These are phyloP conservation scores for Stropharia rugosoannulata DNA, from an alignment of 768 basidiomycete genomes.

Conservation along the genomic window DNA sequence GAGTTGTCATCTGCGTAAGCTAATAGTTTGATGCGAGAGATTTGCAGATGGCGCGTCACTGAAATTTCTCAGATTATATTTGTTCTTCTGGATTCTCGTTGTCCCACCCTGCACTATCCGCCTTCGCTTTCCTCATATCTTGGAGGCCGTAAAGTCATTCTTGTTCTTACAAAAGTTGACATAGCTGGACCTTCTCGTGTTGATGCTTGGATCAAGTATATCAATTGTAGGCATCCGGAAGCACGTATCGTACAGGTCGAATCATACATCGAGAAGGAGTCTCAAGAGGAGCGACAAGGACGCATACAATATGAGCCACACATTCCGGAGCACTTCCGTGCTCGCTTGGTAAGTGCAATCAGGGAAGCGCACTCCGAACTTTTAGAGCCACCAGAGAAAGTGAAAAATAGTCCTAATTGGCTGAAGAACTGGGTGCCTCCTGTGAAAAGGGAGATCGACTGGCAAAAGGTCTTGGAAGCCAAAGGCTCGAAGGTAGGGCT, in stretches of 20 bases:
- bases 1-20: constrained; percentile 26
- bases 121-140: constrained; percentile 74
- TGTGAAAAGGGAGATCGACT: constrained; percentile 69
- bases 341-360: constrained; percentile 64
- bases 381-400: constrained; percentile 61
- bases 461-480: constrained; percentile 59
- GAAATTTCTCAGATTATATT: constrained; percentile 90
- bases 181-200: constrained; percentile 69
- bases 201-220: constrained; percentile 63
- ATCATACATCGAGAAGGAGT: constrained; percentile 60
- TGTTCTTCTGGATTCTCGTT: constrained; percentile 86
- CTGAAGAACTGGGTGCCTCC: constrained; percentile 62
- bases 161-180: constrained; percentile 88
- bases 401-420: constrained; percentile 46
- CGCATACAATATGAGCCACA: constrained; percentile 56
- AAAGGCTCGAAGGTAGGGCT: constrained; percentile 44
- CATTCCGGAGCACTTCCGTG: constrained; percentile 65
- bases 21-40: constrained; percentile 10
- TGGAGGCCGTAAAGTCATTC: constrained; percentile 50
- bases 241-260: constrained; percentile 72
- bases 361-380: constrained; percentile 65
- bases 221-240: constrained; percentile 51
- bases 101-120: constrained; percentile 85
- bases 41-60: constrained; percentile 84
- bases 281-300: constrained; percentile 41